phyloP scores from a whole-genome alignment of 2,329 filamentous ascomycete species.

The Sarocladiaceae sp. region DNA sequence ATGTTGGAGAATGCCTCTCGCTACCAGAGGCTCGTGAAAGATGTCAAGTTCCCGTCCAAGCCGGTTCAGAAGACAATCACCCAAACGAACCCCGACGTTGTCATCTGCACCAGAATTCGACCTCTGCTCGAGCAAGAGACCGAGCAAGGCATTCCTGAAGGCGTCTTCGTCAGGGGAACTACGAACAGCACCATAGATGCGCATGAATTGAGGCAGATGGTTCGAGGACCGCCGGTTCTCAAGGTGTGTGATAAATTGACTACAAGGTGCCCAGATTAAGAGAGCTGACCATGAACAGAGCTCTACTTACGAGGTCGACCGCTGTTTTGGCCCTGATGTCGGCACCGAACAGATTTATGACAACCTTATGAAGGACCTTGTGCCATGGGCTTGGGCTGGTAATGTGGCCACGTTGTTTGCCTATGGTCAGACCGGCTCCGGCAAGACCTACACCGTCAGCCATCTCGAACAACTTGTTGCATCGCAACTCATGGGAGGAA shows the following conservation, averaged over 20 bases:
- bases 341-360: slow-evolving; percentile 37
- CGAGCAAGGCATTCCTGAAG: background rate
- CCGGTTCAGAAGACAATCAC: background rate
- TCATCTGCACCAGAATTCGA: background rate
- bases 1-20: background rate
- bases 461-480: slow-evolving; percentile 36
- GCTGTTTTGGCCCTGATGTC: slow-evolving; percentile 27
- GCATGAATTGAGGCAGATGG: slow-evolving; percentile 4
- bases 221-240: slow-evolving; percentile 15
- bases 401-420: slow-evolving; percentile 45
- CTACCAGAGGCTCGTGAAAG: slow-evolving; percentile 1
- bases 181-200: background rate
- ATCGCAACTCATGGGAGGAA: slow-evolving; percentile 25
- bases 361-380: slow-evolving; percentile 33
- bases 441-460: slow-evolving; percentile 42
- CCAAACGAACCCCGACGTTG: slow-evolving; percentile 7
- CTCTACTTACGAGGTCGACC: slow-evolving; percentile 29
- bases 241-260: slow-evolving; percentile 18
- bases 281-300: slow-evolving; percentile 22
- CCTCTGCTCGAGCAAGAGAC: slow-evolving; percentile 8
- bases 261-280: background rate
- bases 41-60: background rate
- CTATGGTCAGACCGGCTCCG: slow-evolving; percentile 45
- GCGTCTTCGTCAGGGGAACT: background rate
- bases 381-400: slow-evolving; percentile 41